Evolutionary conservation across 129 eudicot genomes (phyloP).

Genomic region (Flaveria ramosissima): DNA sequence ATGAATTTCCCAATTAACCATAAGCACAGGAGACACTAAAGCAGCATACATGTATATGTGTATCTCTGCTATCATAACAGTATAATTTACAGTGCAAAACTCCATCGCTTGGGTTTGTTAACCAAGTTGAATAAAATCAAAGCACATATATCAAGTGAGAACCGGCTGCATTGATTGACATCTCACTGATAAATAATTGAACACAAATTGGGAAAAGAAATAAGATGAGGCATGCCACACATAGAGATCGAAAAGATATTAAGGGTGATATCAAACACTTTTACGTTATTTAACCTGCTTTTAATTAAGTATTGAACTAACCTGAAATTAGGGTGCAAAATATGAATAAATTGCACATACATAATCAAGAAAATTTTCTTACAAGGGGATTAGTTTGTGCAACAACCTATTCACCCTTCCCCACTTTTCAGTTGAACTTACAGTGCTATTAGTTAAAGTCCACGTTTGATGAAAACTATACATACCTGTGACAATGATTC

Average conservation of each 20-base stretch:
- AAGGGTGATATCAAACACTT: neutral
- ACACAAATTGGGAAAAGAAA: neutral
- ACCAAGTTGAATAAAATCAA: constrained; percentile 15
- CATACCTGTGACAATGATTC: constrained; percentile 85
- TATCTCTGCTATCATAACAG: constrained; percentile 1
- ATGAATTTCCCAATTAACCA: constrained; percentile 5
- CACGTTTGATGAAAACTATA: neutral
- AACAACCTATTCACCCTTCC: neutral
- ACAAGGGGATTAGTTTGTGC: neutral
- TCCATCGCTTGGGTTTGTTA: neutral
- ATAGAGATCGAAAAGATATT: neutral
- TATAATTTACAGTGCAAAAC: neutral
- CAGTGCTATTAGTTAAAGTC: neutral
- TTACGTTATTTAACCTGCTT: neutral
- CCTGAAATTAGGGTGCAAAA: neutral
- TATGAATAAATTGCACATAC: neutral
- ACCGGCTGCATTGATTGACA: neutral
- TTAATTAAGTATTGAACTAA: neutral
- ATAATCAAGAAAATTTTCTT: neutral
- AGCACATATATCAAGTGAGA: neutral
- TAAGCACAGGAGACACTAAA: neutral
- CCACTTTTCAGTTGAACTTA: neutral
- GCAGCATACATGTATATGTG: constrained; percentile 6
- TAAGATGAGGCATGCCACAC: neutral
- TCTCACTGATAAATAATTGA: neutral